Evolutionary conservation across 140 eudicot species (phyloP).

Genomic region (Bidens hawaiensis): DNA sequence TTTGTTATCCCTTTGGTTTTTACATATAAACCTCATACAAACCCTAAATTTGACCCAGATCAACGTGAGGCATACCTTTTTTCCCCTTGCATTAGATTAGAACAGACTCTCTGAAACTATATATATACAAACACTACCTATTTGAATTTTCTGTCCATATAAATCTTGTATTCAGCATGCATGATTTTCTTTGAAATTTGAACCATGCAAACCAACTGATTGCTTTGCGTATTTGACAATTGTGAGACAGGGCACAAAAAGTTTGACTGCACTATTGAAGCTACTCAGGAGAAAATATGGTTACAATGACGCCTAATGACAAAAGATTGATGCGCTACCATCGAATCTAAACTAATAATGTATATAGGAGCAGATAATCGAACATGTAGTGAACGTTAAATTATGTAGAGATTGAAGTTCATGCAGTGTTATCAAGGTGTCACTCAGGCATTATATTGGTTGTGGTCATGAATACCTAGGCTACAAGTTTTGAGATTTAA

Average conservation of each 20-base stretch:
- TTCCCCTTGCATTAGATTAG: not conserved
- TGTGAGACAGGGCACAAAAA: not conserved
- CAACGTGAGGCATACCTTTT: not conserved
- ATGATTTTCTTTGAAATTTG: not conserved
- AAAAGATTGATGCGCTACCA: not conserved
- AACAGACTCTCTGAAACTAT: not conserved
- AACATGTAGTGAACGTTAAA: not conserved
- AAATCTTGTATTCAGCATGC: not conserved
- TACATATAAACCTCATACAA: not conserved
- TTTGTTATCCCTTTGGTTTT: not conserved
- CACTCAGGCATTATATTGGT: not conserved
- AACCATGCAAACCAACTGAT: conserved; percentile 1
- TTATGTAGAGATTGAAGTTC: not conserved
- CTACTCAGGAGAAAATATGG: not conserved
- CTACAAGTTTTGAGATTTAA: not conserved
- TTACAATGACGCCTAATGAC: not conserved
- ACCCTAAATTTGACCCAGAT: not conserved
- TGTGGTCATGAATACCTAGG: not conserved
- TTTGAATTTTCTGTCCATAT: not conserved
- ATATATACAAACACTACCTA: not conserved
- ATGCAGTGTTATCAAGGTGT: not conserved
- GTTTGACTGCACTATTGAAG: not conserved
- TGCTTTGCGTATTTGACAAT: not conserved
- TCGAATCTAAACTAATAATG: not conserved
- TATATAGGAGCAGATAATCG: not conserved